Percentiles rank a stretch among this genome's conserved stretches.
Evolutionary conservation across 257 asterid species (phyloP).

Genomic region (Lavandula angustifolia): DNA sequence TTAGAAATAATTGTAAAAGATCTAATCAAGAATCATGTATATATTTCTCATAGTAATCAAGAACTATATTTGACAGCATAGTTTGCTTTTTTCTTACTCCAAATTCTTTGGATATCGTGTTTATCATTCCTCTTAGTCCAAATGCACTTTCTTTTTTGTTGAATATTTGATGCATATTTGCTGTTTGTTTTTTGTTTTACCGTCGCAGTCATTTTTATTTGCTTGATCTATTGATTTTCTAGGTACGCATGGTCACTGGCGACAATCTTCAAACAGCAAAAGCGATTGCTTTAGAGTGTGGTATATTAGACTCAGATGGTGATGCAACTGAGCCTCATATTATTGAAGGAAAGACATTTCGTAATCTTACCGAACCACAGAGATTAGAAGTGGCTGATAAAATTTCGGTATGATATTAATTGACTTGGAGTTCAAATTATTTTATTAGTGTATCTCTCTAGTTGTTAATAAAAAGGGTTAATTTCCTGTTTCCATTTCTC

Average conservation of each 20-base stretch:
- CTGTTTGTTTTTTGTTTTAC: slow-evolving; percentile 6
- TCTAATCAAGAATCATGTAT: no score
- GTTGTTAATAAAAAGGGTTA: slow-evolving; percentile 14
- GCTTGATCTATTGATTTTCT: slow-evolving; percentile 20
- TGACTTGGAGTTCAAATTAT: neutral
- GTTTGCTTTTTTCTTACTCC: neutral
- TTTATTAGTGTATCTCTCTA: neutral
- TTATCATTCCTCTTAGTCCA: neutral
- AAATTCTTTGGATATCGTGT: neutral
- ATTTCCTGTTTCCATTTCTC: slow-evolving; percentile 20
- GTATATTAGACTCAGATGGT: slow-evolving; percentile 68
- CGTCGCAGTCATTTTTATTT: neutral
- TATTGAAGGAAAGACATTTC: slow-evolving; percentile 86
- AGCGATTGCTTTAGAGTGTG: slow-evolving; percentile 97
- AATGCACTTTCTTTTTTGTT: neutral
- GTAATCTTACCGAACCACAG: slow-evolving; percentile 55
- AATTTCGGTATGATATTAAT: slow-evolving; percentile 70
- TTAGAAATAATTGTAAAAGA: neutral
- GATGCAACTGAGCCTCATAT: slow-evolving; percentile 79
- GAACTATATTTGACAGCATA: neutral
- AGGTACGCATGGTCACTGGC: slow-evolving; percentile 99
- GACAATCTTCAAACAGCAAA: slow-evolving; percentile 92
- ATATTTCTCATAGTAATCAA: neutral
- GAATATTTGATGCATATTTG: neutral
- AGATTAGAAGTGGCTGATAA: slow-evolving; percentile 78